Evolutionary conservation across 1,284 basidiomycete genomes (phyloP), one percentile per base, ranked within the genome.

Genomic region (Apiotrichum domesticum): DNA sequence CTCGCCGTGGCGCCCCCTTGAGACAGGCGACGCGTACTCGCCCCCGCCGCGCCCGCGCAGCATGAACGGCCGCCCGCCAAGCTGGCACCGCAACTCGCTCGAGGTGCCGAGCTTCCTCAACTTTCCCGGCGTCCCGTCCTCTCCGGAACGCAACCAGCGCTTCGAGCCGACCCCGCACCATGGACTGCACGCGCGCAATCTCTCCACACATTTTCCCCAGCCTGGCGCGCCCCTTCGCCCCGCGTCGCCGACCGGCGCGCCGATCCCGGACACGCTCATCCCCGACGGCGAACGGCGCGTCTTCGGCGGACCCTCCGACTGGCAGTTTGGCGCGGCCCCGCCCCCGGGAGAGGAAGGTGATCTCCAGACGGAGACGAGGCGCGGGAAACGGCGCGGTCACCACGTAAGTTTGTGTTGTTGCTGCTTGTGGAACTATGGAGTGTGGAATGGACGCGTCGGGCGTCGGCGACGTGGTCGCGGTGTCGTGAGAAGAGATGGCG

Each of bases 191-290:
- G 90, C 90, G 4, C 84, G 91, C 51, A 97, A 96, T 70, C 79
- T 96, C 1, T 92, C 89, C 2, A 80, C 93, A 14, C 94, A 87
- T 80, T 96, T 95, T 66, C 92, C 93, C 4, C 82, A 86, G 43
- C 89, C 90, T 0, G 88, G 87, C 3, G 54, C 63, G 4, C 79
- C 83, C 1, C 42, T 29, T 9, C 46, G 37, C 41, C 52, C 50
- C 3, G 72, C 65, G 34, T 51, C 47, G 13, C 60, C 60, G 2
- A 43, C 55, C 4, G 43, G 44, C 5, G 45, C 42, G 63, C 69
- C 60, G 65, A 45, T 42, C 10, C 41, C 41, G 41, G 21, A 21
- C 21, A 15, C n/a, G 9, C 58, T 63, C 57, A 57, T 58, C 56
- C 61, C 64, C 3, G 56, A 52, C 34, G 63, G 58, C 14, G 62